Evolutionary conservation across 495 filamentous ascomycete species (phyloP), one percentile per base, ranked within the genome.

Genomic region (Neurospora sp.): DNA sequence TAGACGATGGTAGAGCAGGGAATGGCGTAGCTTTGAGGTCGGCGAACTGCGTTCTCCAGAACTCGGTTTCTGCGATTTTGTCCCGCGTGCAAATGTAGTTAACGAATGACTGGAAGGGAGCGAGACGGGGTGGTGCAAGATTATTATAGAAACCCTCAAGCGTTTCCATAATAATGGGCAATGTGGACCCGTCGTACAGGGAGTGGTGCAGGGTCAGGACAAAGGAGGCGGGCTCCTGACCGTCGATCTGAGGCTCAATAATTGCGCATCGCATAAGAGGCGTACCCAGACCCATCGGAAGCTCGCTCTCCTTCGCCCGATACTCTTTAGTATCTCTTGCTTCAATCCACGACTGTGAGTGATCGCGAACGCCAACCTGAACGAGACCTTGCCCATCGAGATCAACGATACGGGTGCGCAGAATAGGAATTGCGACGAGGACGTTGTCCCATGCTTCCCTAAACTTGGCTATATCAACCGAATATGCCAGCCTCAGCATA

Each of bases 111-210:
- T 80, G 81, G 78, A 85, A 85, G 22, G 82, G 77, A 5, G 81
- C 78, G 4, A 82, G 82, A 80, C 87, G 86, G 70, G 84, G 86
- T 1, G 75, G 75, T 16, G 73, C n/a, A 3, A 77, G 74, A 12
- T 77, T 75, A 7, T 74, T 69, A 53, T 84, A 85, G 5, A 79
- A 74, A 3, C 74, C 76, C 59, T 84, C 84, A 22, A 90, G 84
- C 69, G 86, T 81, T 10, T 89, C 81, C 6, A 89, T 80, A 12
- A 91, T 81, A 0, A 90, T 74, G 3, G 84, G 83, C 78, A 89
- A 84, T 8, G 85, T 89, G 87, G 89, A 91, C 18, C 89, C 89
- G 73, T 93, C 91, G 75, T 92, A 93, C 4, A 92, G 77, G 0
- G 87, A 87, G 73, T 93, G 90, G 73, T 92, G 90, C 59, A 90